Evolutionary conservation across 2,329 filamentous ascomycete species (phyloP).

Genomic region (Colletotrichum scovillei): DNA sequence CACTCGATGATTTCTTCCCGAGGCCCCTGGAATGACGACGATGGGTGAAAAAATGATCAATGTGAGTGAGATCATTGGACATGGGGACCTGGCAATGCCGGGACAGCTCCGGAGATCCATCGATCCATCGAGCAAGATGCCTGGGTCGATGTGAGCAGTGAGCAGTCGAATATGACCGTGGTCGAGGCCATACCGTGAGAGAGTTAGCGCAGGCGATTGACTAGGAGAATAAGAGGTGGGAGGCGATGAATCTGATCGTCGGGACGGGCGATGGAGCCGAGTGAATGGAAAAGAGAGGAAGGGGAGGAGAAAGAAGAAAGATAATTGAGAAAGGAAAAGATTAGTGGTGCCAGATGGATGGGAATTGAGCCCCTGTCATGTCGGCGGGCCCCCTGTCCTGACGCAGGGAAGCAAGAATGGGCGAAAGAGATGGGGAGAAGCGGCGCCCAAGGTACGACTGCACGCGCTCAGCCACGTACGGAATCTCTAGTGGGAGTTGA

Average conservation of each 20-base stretch:
- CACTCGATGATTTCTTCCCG: not conserved
- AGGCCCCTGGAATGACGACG: slow-evolving; percentile 20
- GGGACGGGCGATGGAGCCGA: not conserved
- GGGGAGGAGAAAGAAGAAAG: slow-evolving; percentile 16
- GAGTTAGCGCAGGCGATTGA: not conserved
- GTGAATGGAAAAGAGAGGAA: not conserved
- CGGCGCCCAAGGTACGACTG: not conserved
- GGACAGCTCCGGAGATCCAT: slow-evolving; percentile 10
- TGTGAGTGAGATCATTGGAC: slow-evolving; percentile 2
- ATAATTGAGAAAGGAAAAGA: slow-evolving; percentile 8
- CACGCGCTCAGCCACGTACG: not conserved
- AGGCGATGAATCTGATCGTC: not conserved
- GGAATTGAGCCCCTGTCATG: slow-evolving; percentile 29
- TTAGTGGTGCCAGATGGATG: slow-evolving; percentile 23
- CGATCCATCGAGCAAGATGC: slow-evolving; percentile 2
- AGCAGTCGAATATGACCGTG: slow-evolving; percentile 12
- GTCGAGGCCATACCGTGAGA: slow-evolving; percentile 1
- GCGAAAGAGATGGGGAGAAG: not conserved
- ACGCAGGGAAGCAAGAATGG: slow-evolving; percentile 1
- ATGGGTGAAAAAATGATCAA: not conserved
- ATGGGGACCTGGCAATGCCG: not conserved
- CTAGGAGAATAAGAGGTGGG: not conserved
- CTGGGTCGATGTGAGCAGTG: not conserved
- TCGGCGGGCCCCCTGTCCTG: not conserved
- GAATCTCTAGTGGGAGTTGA: not conserved